Percentiles rank a stretch among this genome's conserved stretches.
phyloP scores from a whole-genome alignment of 495 filamentous ascomycete species.

The Neurospora sp. region DNA sequence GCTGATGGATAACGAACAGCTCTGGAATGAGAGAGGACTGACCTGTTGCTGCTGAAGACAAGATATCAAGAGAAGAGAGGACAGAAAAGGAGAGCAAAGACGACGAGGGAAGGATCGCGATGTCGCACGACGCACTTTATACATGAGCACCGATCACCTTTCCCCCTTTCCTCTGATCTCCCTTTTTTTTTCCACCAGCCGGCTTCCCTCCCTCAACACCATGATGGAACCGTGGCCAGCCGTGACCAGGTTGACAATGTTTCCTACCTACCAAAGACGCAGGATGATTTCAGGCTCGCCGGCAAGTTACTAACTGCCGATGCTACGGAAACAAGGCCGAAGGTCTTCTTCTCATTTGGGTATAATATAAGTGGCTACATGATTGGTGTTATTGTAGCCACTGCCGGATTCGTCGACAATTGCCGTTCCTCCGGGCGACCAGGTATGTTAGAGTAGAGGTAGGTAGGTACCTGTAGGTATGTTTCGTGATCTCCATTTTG shows the following conservation, averaged over 20 bases:
- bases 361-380: constrained; percentile 15
- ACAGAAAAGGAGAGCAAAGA: neutral
- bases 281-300: constrained; percentile 10
- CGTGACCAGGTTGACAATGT: constrained; percentile 7
- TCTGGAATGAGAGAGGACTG: neutral
- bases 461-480: no score
- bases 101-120: neutral
- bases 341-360: constrained; percentile 25
- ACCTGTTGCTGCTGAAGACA: neutral
- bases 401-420: constrained; percentile 28
- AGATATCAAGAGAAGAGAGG: neutral
- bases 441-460: neutral
- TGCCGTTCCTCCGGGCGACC: constrained; percentile 28
- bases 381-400: constrained; percentile 33
- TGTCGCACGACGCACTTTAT: constrained; percentile 5
- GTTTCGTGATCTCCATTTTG: no score
- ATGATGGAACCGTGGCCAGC: neutral
- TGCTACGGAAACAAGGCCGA: constrained; percentile 27
- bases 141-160: neutral
- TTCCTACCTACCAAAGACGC: neutral
- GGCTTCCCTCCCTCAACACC: neutral
- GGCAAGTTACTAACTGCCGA: constrained; percentile 29
- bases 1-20: neutral
- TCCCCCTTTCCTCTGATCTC: neutral
- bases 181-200: neutral